Conservation (phyloP, 2,329 filamentous ascomycete genomes). For the Hypoxylon sp. region DNA sequence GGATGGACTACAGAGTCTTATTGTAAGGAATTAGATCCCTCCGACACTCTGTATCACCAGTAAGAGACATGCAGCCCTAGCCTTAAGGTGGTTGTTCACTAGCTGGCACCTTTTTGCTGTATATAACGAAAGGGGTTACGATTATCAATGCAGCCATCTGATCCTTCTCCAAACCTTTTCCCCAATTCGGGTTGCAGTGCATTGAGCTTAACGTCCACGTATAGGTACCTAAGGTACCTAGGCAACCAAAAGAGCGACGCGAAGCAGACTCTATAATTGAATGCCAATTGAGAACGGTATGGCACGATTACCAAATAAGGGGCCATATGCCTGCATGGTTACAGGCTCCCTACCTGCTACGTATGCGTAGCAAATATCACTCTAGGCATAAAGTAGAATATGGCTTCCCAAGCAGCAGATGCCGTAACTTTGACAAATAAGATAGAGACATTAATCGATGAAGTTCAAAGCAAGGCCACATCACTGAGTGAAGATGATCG, state of each 20-base stretch:
- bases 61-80: not conserved
- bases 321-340: too few relatives aligned
- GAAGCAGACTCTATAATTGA: too few relatives aligned
- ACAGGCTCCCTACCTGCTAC: too few relatives aligned
- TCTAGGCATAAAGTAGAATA: not conserved
- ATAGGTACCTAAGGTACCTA: too few relatives aligned
- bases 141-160: not conserved
- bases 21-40: not conserved
- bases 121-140: not conserved
- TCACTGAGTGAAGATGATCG: conserved; percentile 3
- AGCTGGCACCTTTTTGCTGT: not conserved
- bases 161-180: not conserved
- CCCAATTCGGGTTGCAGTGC: not conserved
- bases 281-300: too few relatives aligned
- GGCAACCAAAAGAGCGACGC: too few relatives aligned
- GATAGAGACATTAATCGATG: not conserved
- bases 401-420: not conserved
- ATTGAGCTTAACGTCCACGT: not conserved
- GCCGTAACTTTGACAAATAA: not conserved
- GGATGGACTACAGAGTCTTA: too few relatives aligned
- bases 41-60: not conserved
- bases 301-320: too few relatives aligned
- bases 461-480: not conserved
- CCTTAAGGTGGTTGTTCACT: too few relatives aligned
- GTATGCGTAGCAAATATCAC: too few relatives aligned